phyloP scores from a whole-genome alignment of 306 rosid genomes.

The Ormosia semicastrata region DNA sequence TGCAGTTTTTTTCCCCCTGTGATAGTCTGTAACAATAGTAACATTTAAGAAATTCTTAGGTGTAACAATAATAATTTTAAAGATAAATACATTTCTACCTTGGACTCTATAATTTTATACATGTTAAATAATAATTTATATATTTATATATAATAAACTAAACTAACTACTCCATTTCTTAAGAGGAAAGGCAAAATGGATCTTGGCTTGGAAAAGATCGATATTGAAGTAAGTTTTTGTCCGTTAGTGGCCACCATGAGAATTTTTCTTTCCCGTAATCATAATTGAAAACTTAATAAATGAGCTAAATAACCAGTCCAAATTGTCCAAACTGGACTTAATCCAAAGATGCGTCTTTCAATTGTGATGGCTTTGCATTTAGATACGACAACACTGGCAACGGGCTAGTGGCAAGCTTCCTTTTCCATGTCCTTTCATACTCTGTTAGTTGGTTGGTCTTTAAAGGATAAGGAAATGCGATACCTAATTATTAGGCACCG shows the following conservation, averaged over 20 bases:
- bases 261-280: neutral
- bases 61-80: no score
- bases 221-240: neutral
- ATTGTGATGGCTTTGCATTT: slow-evolving; percentile 18
- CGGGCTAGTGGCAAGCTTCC: neutral
- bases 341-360: slow-evolving; percentile 1
- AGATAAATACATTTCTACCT: no score
- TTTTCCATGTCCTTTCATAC: neutral
- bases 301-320: neutral
- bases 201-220: neutral
- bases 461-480: no score
- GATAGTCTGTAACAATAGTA: no score
- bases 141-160: no score
- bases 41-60: no score
- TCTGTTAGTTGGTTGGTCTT: no score
- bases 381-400: neutral
- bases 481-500: no score
- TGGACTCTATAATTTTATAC: no score
- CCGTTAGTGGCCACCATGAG: neutral
- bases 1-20: no score
- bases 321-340: neutral
- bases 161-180: no score
- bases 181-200: neutral
- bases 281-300: neutral
- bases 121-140: no score